phyloP scores from a whole-genome alignment of 352 stramenopile genomes.

The Phytophthora hibernalis region DNA sequence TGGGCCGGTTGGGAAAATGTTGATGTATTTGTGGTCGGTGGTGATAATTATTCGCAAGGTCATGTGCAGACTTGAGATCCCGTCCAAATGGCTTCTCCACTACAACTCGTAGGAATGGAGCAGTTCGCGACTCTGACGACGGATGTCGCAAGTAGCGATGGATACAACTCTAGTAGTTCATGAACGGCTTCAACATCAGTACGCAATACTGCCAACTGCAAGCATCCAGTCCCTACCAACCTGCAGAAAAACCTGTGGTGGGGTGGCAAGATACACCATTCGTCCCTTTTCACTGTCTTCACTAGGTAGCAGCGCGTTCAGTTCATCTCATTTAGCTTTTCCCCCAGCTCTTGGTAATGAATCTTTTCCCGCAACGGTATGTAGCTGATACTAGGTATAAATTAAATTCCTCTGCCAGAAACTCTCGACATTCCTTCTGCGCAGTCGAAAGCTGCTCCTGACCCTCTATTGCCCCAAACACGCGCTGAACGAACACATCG shows the following conservation, averaged over 20 bases:
- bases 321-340: conserved; percentile 16
- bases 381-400: conserved; percentile 56
- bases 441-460: background rate
- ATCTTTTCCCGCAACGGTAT: conserved; percentile 39
- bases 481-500: conserved; percentile 34
- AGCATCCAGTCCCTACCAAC: conserved; percentile 27
- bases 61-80: conserved; percentile 63
- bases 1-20: too few relatives aligned
- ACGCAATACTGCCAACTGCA: conserved; percentile 15
- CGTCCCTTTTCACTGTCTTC: conserved; percentile 59
- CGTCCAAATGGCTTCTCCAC: conserved; percentile 86
- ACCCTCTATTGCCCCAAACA: conserved; percentile 37
- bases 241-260: conserved; percentile 67
- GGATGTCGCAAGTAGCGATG: conserved; percentile 45
- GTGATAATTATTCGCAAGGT: too few relatives aligned
- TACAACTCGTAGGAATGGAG: conserved; percentile 70
- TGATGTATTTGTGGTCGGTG: too few relatives aligned
- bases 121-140: background rate
- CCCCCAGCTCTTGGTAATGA: conserved; percentile 41
- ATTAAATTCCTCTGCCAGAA: conserved; percentile 44
- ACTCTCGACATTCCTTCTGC: conserved; percentile 37
- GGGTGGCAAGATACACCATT: conserved; percentile 84
- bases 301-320: background rate
- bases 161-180: conserved; percentile 34
- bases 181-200: background rate